Conservation (phyloP, 192 early-diverging fungal species). For the Coemansia sp. region DNA sequence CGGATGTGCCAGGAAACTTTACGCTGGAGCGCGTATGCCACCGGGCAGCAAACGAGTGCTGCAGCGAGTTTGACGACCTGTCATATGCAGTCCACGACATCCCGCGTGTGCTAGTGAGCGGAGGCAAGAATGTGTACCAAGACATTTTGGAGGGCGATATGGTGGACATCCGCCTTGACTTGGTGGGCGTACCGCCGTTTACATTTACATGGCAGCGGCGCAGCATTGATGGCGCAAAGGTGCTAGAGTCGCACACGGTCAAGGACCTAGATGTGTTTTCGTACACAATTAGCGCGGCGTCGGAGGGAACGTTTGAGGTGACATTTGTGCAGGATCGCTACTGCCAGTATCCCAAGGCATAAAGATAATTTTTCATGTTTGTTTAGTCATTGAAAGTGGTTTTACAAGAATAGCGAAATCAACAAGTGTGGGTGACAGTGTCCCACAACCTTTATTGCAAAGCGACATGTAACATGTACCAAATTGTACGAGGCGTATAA, state of each 20-base stretch:
- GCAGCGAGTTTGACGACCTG: conserved; percentile 56
- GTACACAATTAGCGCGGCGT: conserved; percentile 58
- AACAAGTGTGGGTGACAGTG: too few species aligned
- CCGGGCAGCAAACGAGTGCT: conserved; percentile 58
- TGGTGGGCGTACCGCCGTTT: conserved; percentile 67
- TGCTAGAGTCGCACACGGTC: conserved; percentile 58
- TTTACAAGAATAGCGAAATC: too few species aligned
- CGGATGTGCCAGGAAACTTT: conserved; percentile 59
- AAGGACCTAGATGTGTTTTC: conserved; percentile 48
- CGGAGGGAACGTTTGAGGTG: conserved; percentile 65
- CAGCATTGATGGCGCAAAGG: conserved; percentile 13
- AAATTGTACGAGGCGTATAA: too few species aligned
- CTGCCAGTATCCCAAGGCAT: conserved; percentile 63
- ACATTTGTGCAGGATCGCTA: conserved; percentile 61
- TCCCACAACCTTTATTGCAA: too few species aligned
- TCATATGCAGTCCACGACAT: conserved; percentile 54
- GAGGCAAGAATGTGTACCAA: conserved; percentile 63
- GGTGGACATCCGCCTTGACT: conserved; percentile 58
- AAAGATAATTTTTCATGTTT: background rate
- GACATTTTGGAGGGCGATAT: conserved; percentile 64
- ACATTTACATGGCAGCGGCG: conserved; percentile 65
- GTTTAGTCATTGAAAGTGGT: too few species aligned
- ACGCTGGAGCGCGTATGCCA: conserved; percentile 62
- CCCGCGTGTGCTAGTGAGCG: conserved; percentile 64
- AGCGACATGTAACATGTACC: too few species aligned